Percentiles rank a stretch among this genome's conserved stretches.
These are phyloP conservation scores for Podospora comata DNA, from an alignment of 495 filamentous ascomycete genomes.

Conservation along the genomic window DNA sequence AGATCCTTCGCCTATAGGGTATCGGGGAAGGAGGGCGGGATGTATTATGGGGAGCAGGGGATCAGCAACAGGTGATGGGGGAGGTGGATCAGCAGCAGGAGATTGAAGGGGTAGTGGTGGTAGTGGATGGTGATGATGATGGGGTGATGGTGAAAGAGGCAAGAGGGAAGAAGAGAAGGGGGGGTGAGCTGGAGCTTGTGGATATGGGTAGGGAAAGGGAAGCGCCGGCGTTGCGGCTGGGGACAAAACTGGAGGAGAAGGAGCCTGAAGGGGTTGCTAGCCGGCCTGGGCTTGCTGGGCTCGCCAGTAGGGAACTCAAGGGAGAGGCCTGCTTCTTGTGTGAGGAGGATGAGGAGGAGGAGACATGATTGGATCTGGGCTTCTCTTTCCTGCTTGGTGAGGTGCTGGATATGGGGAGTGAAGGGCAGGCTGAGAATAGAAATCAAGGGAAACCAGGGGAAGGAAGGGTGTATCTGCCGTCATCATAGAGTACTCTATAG, in stretches of 20 bases:
- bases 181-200: not conserved
- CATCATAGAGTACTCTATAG: not conserved
- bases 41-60: conserved; percentile 2
- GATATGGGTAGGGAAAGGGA: not conserved
- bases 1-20: conserved; percentile 58
- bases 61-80: not conserved
- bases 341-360: not conserved
- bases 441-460: conserved; percentile 1
- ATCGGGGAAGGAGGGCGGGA: not conserved
- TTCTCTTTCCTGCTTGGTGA: not conserved
- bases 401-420: not conserved
- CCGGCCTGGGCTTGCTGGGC: too few species aligned
- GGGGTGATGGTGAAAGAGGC: not conserved
- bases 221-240: not conserved
- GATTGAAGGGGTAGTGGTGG: not conserved
- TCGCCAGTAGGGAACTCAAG: not conserved
- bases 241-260: not conserved
- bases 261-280: not conserved
- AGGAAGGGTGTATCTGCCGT: not conserved
- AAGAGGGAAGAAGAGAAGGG: not conserved
- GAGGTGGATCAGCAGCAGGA: not conserved
- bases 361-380: not conserved
- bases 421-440: conserved; percentile 13
- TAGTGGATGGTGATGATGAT: too few species aligned
- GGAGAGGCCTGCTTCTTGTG: not conserved